Conservation (phyloP, 1,284 basidiomycete species). For the Athelia psychrophila region DNA sequence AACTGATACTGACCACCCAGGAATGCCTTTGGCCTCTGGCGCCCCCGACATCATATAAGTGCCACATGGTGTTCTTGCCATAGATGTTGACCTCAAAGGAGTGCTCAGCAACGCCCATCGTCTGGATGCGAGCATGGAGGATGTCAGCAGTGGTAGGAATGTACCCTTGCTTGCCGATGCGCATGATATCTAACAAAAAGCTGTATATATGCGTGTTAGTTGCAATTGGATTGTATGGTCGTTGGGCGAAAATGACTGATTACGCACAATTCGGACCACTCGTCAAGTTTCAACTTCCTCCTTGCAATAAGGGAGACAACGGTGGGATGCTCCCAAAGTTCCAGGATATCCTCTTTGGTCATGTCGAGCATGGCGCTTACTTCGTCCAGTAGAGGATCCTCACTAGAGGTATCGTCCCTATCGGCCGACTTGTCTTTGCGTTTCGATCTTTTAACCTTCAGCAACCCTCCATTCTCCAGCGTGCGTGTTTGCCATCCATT, state of each 20-base stretch:
- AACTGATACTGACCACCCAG: slow-evolving; percentile 49
- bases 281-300: slow-evolving; percentile 72
- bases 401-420: slow-evolving; percentile 12
- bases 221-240: slow-evolving; percentile 4
- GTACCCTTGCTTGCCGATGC: slow-evolving; percentile 65
- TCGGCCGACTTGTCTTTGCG: slow-evolving; percentile 12
- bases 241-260: slow-evolving; percentile 8
- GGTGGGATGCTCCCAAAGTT: slow-evolving; percentile 67
- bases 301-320: slow-evolving; percentile 65
- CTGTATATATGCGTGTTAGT: slow-evolving; percentile 31
- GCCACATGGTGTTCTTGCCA: slow-evolving; percentile 74
- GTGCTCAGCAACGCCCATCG: slow-evolving; percentile 81
- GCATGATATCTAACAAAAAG: slow-evolving; percentile 68
- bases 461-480: slow-evolving; percentile 43
- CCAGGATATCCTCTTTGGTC: slow-evolving; percentile 59
- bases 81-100: slow-evolving; percentile 71
- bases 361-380: slow-evolving; percentile 55
- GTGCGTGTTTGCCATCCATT: slow-evolving; percentile 74
- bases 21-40: slow-evolving; percentile 80
- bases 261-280: slow-evolving; percentile 81
- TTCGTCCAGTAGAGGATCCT: slow-evolving; percentile 53
- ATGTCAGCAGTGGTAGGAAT: slow-evolving; percentile 79
- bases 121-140: slow-evolving; percentile 79
- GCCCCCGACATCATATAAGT: slow-evolving; percentile 79
- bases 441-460: slow-evolving; percentile 28